These are phyloP conservation scores for Rubroshorea leprosula DNA, from an alignment of 345 rosid genomes.

Conservation along the genomic window DNA sequence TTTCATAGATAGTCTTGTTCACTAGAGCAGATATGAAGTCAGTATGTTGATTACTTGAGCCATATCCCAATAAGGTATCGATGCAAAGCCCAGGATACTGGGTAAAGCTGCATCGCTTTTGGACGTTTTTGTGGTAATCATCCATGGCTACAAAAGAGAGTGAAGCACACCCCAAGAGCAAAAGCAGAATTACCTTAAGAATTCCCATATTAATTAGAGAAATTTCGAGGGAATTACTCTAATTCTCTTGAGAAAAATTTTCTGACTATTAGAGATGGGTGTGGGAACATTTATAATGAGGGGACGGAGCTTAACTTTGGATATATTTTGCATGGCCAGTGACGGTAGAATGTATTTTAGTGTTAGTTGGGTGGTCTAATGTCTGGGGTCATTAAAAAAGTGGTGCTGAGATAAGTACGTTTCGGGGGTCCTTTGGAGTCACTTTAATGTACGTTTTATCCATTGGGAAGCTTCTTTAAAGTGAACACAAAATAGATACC, in stretches of 20 bases:
- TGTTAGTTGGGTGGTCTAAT: too few relatives aligned
- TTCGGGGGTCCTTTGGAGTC: too few relatives aligned
- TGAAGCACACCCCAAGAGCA: conserved; percentile 22
- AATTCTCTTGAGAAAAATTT: background rate
- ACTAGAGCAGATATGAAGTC: conserved; percentile 47
- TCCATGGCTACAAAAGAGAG: conserved; percentile 12
- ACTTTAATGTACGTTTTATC: too few relatives aligned
- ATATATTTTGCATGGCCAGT: too few relatives aligned
- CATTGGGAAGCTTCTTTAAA: too few relatives aligned
- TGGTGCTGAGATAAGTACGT: too few relatives aligned
- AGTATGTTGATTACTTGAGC: conserved; percentile 13
- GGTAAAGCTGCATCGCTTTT: conserved; percentile 42
- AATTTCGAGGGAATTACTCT: background rate
- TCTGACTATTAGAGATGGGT: too few relatives aligned
- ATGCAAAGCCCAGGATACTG: conserved; percentile 56
- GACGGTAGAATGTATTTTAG: too few relatives aligned
- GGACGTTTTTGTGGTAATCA: conserved; percentile 20
- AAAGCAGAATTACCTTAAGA: conserved; percentile 10
- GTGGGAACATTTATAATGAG: too few relatives aligned
- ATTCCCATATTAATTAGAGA: conserved; percentile 9
- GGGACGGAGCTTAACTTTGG: too few relatives aligned
- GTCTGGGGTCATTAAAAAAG: too few relatives aligned
- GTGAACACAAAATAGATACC: too few relatives aligned
- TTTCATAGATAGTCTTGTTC: conserved; percentile 53
- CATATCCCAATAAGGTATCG: conserved; percentile 31